Evolutionary conservation across 495 filamentous ascomycete species (phyloP).

Genomic region (Chaetomium fimeti): DNA sequence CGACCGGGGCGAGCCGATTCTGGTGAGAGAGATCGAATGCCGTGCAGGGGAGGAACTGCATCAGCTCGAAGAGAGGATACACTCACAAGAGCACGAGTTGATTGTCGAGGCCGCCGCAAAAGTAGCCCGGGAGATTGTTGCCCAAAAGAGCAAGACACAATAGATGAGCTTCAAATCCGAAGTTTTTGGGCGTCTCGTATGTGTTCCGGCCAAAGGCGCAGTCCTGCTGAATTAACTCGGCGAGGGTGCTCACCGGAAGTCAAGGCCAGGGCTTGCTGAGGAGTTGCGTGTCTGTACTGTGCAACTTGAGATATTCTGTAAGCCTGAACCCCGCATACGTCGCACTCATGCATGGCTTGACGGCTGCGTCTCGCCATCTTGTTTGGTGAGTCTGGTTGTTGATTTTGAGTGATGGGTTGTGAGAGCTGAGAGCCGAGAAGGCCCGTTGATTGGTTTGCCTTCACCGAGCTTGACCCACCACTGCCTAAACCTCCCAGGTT

Average conservation of each 20-base stretch:
- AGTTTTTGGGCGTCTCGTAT: background rate
- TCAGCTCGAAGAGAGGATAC: slow-evolving; percentile 67
- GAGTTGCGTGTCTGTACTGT: no score
- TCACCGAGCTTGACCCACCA: background rate
- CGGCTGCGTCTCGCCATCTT: no score
- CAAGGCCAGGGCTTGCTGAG: no score
- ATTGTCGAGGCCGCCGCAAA: slow-evolving; percentile 66
- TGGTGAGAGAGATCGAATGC: slow-evolving; percentile 70
- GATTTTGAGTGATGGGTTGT: no score
- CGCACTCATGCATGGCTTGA: no score
- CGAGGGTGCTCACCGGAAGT: no score
- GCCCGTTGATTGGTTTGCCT: background rate
- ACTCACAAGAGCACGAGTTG: slow-evolving; percentile 65
- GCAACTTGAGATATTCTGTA: no score
- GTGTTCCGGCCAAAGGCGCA: no score
- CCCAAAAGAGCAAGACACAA: slow-evolving; percentile 28
- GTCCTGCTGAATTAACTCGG: background rate
- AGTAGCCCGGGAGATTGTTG: slow-evolving; percentile 47
- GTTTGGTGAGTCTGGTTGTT: no score
- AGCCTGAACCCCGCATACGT: no score
- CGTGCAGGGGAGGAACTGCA: slow-evolving; percentile 63
- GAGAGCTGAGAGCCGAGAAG: no score
- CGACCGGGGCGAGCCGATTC: slow-evolving; percentile 73
- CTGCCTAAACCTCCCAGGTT: background rate
- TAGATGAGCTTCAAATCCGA: slow-evolving; percentile 6